Base-by-base conservation (phyloP, 2,329 filamentous ascomycete genomes). In the Colletotrichum eremochloae region DNA sequence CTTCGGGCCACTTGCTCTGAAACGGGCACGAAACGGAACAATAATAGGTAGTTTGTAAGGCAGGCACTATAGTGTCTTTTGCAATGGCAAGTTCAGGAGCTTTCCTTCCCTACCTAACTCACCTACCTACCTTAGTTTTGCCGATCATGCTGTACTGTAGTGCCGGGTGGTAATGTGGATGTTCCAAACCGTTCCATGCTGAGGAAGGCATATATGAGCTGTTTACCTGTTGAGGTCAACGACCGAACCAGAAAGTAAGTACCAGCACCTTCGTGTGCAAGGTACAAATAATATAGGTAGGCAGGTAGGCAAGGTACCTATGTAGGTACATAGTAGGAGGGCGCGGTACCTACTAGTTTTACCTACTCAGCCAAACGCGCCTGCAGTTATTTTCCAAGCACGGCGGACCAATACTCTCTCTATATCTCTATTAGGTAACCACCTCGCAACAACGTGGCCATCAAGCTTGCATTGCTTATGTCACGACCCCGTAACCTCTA, bases 11-110 rank as follows among this genome's bases (percentile, higher is more conserved):
- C 66, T 72, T 56, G 60, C 69, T 65, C 67, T 72, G 70, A 72
- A 70, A 72, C 70, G 42, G 55, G 40, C 46, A 38, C 67, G 70
- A 72, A 72, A 72, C 70, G 60, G 55, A 24, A 69, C 46, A 61
- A 61, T 72, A 57, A 18, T 8, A 4, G 4, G 3, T 46, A n/a
- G 44, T n/a, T 8, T 48, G 1, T 8, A n/a, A 48, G 20, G 44
- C 44, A 48, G 20, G 20, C 20, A 48, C 42, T 44, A 7, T 20
- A 15, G 6, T 44, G 42, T 20, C 5, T 44, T 44, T 44, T 20
- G 42, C 42, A 6, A 20, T 42, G 33, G 40, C 40, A 42, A 42
- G 14, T 15, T 15, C 24, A 18, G 11, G 24, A 24, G 24, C 24
- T 24, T 24, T 24, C 24, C 24, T 24, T 24, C 24, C 24, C 24